Base-by-base conservation (phyloP, 2,329 filamentous ascomycete species). In the Colletotrichum sp. region DNA sequence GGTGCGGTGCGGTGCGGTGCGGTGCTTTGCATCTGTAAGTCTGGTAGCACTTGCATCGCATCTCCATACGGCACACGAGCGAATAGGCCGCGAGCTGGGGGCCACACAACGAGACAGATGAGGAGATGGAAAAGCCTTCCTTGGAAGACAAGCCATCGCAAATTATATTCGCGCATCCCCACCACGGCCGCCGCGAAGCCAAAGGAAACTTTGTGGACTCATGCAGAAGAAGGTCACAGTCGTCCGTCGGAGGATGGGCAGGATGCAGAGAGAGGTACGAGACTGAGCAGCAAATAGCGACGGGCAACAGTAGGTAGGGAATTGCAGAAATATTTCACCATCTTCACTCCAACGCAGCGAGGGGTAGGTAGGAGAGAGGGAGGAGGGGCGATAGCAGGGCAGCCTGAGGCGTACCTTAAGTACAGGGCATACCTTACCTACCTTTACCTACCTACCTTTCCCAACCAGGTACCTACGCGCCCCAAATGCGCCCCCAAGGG, bases 141-240 rank as follows among this genome's bases (percentile, higher is more conserved):
- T 63, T 63, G 59, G 30, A 60, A 62, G 39, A 15, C 22, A 60
- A 67, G 64, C 80, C 82, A n/a, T 48, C 39, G 39, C 39, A 81
- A 82, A 77, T 80, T 80, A 83, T 83, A 83, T 84, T 84, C 82
- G 82, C 81, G 82, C 82, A 83, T 80, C 81, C 79, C 82, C 82
- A 83, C 82, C 78, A 68, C n/a, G 67, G 22, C 52, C 52, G 68
- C 39, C 24, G 62, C 71, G 62, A 30, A 67, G 32, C n/a, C 13
- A 34, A 34, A 64, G 12, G 12, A 6, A 22, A 39, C 39, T 39
- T 8, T 24, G 32, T 64, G 32, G 22, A 36, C 60, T 24, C n/a
- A 39, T 39, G 32, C 34, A 72, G 22, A 48, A 72, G 34, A 39
- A 65, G 63, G 64, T 32, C 16, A 34, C 32, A 34, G 65, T 36